phyloP scores from a whole-genome alignment of 1,284 basidiomycete species.

The Melampsora americana region DNA sequence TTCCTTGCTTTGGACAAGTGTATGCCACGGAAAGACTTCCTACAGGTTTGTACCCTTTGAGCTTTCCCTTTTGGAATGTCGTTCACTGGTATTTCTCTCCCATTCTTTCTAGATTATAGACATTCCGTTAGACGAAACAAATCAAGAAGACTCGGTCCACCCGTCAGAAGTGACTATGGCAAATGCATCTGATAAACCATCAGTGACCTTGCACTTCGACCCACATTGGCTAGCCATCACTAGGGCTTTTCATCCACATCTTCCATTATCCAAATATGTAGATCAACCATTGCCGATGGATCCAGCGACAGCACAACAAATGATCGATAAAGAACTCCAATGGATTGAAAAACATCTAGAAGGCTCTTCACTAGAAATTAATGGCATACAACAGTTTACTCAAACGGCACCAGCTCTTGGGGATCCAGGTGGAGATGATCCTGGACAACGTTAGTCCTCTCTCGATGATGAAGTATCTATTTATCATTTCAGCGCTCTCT shows the following conservation, averaged over 20 bases:
- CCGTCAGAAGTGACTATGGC: neutral
- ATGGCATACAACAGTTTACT: conserved; percentile 68
- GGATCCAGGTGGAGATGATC: conserved; percentile 54
- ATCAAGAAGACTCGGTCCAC: neutral
- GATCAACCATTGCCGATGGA: conserved; percentile 64
- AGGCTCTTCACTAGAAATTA: conserved; percentile 56
- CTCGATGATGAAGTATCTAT: neutral
- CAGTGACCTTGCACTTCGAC: conserved; percentile 61
- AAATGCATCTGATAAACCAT: neutral
- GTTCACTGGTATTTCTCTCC: neutral
- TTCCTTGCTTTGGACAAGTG: conserved; percentile 95
- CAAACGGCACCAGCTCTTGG: conserved; percentile 67
- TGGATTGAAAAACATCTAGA: conserved; percentile 62
- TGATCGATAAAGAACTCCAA: conserved; percentile 64
- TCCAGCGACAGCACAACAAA: conserved; percentile 58
- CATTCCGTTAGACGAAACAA: conserved; percentile 10
- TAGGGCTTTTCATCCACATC: conserved; percentile 74
- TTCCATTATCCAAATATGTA: conserved; percentile 61
- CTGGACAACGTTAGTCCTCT: conserved; percentile 45
- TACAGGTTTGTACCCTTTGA: conserved; percentile 65
- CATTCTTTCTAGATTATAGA: conserved; percentile 19
- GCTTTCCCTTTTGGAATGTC: neutral
- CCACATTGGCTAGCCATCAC: conserved; percentile 91
- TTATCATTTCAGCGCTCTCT: conserved; percentile 4
- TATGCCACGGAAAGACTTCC: conserved; percentile 71